Percentiles rank a stretch among this genome's conserved stretches.
Conservation (phyloP, 768 basidiomycete species). For the Mycena chlorophos region DNA sequence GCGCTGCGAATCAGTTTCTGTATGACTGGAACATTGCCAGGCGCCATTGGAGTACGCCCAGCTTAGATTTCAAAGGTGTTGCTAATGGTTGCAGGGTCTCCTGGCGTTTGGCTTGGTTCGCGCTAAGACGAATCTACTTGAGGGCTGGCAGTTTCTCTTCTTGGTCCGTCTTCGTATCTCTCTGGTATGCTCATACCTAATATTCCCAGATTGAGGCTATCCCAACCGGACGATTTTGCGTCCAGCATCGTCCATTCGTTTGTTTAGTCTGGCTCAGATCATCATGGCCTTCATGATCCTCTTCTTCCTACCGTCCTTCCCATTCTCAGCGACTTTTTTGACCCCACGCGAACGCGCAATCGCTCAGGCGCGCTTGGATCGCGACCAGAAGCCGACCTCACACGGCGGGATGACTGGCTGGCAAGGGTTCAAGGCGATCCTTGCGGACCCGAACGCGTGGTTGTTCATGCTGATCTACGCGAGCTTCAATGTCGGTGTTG, state of each 20-base stretch:
- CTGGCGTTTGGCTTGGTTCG: constrained; percentile 59
- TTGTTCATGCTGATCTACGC: constrained; percentile 52
- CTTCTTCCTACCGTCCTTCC: constrained; percentile 55
- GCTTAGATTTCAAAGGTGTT: background rate
- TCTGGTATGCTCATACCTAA: background rate
- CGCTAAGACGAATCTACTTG: constrained; percentile 45
- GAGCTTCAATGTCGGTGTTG: constrained; percentile 58
- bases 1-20: constrained; percentile 45
- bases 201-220: constrained; percentile 56
- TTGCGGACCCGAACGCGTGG: constrained; percentile 53
- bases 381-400: constrained; percentile 56
- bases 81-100: constrained; percentile 40
- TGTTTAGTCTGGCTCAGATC: constrained; percentile 16
- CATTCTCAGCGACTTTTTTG: constrained; percentile 54
- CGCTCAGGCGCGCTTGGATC: constrained; percentile 55
- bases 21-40: constrained; percentile 60
- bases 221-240: constrained; percentile 43
- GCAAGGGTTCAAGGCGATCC: constrained; percentile 54
- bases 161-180: constrained; percentile 34
- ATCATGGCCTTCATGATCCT: constrained; percentile 52
- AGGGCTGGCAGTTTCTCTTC: constrained; percentile 61
- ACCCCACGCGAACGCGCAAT: constrained; percentile 54
- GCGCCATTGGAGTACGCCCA: constrained; percentile 48
- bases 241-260: background rate
- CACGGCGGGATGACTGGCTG: constrained; percentile 60